Evolutionary conservation across 2,329 filamentous ascomycete species (phyloP).

Genomic region (Fusarium robinianum): DNA sequence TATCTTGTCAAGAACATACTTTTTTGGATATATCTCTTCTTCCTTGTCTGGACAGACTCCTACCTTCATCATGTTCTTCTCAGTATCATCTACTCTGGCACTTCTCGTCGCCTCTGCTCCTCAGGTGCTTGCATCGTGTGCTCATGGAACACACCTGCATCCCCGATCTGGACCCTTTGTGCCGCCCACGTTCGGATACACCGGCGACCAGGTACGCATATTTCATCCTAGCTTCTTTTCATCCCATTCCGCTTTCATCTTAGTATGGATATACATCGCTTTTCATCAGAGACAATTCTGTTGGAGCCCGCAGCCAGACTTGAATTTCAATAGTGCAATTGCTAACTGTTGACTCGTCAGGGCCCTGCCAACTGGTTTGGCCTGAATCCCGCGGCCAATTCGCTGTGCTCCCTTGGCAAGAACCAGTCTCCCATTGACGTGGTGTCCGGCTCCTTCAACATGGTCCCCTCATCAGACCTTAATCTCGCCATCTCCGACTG

Average conservation of each 20-base stretch:
- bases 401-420: slow-evolving; percentile 52
- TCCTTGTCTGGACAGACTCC: background rate
- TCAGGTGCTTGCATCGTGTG: slow-evolving; percentile 42
- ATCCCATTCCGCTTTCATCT: background rate
- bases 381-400: slow-evolving; percentile 47
- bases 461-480: slow-evolving; percentile 39
- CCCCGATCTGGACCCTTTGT: slow-evolving; percentile 40
- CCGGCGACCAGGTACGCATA: slow-evolving; percentile 41
- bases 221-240: too few species aligned
- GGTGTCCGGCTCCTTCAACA: slow-evolving; percentile 35
- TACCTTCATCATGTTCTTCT: slow-evolving; percentile 13
- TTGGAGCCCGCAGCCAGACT: too few species aligned
- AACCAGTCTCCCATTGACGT: slow-evolving; percentile 63
- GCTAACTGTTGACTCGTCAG: slow-evolving; percentile 18
- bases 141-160: slow-evolving; percentile 46
- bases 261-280: background rate
- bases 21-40: background rate
- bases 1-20: background rate
- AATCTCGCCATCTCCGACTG: slow-evolving; percentile 43
- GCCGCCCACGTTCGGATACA: slow-evolving; percentile 46
- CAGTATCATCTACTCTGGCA: slow-evolving; percentile 10
- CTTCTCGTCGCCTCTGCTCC: slow-evolving; percentile 26
- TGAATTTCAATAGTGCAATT: too few species aligned
- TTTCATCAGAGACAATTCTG: too few species aligned
- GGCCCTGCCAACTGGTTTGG: slow-evolving; percentile 60